These are phyloP conservation scores for Chaetoscypha palmicola DNA, from an alignment of 2,329 filamentous ascomycete species.

Conservation along the genomic window DNA sequence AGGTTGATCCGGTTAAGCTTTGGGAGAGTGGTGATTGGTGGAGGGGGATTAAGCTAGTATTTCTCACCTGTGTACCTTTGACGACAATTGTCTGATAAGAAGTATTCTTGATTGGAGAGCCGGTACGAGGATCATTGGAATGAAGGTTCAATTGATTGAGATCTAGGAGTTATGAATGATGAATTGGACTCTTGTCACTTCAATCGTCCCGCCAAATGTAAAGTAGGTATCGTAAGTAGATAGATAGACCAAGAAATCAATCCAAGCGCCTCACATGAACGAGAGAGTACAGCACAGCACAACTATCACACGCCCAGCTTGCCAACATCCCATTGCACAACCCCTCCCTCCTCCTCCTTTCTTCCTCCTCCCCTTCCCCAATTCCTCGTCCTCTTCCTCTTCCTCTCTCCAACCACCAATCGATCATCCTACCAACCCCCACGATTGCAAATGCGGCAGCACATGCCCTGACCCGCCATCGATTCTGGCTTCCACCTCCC, in stretches of 20 bases:
- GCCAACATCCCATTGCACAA: background rate
- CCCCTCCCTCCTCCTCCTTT: background rate
- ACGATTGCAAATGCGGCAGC: slow-evolving; percentile 30
- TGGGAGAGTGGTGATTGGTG: background rate
- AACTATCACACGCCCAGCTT: background rate
- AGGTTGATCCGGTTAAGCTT: background rate
- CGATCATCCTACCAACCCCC: background rate
- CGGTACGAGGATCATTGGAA: no score
- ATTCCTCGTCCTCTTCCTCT: background rate
- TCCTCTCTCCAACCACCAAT: background rate
- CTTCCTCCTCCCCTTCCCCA: background rate
- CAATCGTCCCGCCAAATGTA: no score
- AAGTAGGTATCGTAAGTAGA: background rate
- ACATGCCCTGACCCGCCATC: slow-evolving; percentile 28
- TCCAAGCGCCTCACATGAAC: background rate
- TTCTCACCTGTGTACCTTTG: background rate
- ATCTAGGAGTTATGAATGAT: no score
- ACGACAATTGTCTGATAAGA: no score
- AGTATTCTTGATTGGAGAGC: no score
- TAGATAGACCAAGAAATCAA: background rate
- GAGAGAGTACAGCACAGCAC: no score
- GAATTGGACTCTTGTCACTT: no score
- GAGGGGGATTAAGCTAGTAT: background rate
- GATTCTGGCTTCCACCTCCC: slow-evolving; percentile 28
- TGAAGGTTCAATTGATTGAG: no score